Percentiles rank a stretch among this genome's conserved stretches.
Conservation (phyloP, 768 basidiomycete genomes). For the Thelephora aurantiotincta region DNA sequence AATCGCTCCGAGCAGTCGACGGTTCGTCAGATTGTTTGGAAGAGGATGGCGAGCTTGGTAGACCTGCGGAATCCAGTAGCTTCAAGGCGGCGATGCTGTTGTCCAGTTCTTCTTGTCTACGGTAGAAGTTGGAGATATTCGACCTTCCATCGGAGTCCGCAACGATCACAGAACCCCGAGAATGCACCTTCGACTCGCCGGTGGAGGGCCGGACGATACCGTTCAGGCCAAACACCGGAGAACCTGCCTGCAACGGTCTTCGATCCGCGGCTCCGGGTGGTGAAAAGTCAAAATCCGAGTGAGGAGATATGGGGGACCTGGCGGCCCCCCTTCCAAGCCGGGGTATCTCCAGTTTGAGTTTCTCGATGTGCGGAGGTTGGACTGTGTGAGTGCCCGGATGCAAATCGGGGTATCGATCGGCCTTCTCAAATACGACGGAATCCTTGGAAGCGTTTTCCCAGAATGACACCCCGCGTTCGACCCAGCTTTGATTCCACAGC, state of each 20-base stretch:
- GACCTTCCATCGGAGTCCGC: conserved; percentile 6
- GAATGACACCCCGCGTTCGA: conserved; percentile 15
- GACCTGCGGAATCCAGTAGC: conserved; percentile 16
- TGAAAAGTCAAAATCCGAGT: too few relatives aligned
- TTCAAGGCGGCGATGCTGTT: conserved; percentile 45
- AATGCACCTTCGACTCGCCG: conserved; percentile 4
- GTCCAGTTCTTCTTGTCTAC: conserved; percentile 52
- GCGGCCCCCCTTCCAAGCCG: too few relatives aligned
- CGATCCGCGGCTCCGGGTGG: too few relatives aligned
- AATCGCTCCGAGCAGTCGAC: conserved; percentile 26
- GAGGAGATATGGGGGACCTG: too few relatives aligned
- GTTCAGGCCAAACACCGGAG: conserved; percentile 32
- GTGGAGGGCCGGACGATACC: conserved; percentile 17
- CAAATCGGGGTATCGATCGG: too few relatives aligned
- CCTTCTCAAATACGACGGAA: background rate
- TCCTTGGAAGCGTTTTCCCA: background rate
- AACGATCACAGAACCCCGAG: background rate
- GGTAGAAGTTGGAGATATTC: conserved; percentile 27
- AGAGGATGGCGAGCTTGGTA: background rate
- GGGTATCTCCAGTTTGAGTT: too few relatives aligned
- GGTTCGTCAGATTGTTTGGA: conserved; percentile 6
- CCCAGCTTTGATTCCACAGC: conserved; percentile 19
- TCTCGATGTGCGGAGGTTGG: too few relatives aligned
- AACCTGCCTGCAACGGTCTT: conserved; percentile 12
- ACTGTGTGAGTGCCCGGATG: too few relatives aligned